These are phyloP conservation scores for Suillus variegatus DNA, from an alignment of 768 basidiomycete species.

Conservation along the genomic window DNA sequence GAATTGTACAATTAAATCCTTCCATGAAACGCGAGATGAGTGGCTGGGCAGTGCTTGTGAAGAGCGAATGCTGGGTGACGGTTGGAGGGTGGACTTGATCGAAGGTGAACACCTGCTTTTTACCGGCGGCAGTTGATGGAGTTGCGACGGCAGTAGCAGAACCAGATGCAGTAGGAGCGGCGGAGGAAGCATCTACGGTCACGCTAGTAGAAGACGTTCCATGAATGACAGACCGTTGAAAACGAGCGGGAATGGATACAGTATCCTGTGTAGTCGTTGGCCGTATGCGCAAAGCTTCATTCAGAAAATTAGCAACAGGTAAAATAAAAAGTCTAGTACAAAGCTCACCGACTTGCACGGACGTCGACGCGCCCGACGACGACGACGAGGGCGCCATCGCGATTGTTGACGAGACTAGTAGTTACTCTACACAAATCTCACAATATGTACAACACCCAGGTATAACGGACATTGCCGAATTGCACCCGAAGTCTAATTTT, in stretches of 20 bases:
- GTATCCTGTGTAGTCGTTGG: conserved; percentile 85
- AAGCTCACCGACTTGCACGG: conserved; percentile 90
- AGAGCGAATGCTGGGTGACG: conserved; percentile 84
- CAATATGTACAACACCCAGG: not conserved
- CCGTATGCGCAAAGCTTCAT: conserved; percentile 83
- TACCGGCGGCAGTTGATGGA: conserved; percentile 50
- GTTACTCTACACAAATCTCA: conserved; percentile 3
- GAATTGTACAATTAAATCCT: conserved; percentile 90
- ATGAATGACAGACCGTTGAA: conserved; percentile 88
- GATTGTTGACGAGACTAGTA: conserved; percentile 23
- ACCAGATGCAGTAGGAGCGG: conserved; percentile 50
- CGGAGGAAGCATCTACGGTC: conserved; percentile 72
- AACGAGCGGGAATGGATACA: conserved; percentile 86
- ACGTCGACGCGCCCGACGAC: conserved; percentile 68
- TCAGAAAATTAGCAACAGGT: conserved; percentile 20
- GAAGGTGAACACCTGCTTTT: conserved; percentile 88
- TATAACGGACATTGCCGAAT: conserved; percentile 5
- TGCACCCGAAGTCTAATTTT: not conserved
- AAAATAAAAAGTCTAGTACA: not conserved
- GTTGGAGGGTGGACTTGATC: conserved; percentile 92
- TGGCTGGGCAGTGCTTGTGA: conserved; percentile 80
- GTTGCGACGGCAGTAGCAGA: conserved; percentile 50
- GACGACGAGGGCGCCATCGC: conserved; percentile 75
- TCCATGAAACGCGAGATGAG: conserved; percentile 86
- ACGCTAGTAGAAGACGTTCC: conserved; percentile 74